Percentiles rank a stretch among this genome's conserved stretches.
phyloP scores from a whole-genome alignment of 2,329 filamentous ascomycete species.

The Pyrenophora tritici-repentis region DNA sequence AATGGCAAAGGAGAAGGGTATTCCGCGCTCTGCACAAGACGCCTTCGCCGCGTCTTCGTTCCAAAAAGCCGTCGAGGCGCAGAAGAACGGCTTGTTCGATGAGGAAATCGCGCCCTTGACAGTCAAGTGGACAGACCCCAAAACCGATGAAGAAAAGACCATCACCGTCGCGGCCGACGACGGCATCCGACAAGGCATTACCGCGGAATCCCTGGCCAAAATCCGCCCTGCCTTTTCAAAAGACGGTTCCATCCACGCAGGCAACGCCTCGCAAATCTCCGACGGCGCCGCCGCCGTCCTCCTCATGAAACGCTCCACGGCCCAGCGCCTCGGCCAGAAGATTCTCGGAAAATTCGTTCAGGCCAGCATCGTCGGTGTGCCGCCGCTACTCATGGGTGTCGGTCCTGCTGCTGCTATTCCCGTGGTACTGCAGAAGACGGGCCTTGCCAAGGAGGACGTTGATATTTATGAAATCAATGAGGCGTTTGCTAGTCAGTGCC shows the following conservation, averaged over 20 bases:
- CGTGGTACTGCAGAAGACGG: constrained; percentile 84
- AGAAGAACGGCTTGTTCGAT: constrained; percentile 86
- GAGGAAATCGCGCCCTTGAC: constrained; percentile 87
- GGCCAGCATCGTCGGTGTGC: constrained; percentile 83
- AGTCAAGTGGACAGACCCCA: constrained; percentile 87
- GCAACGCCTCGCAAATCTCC: constrained; percentile 93
- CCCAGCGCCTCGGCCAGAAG: constrained; percentile 82
- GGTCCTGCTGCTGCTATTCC: constrained; percentile 97
- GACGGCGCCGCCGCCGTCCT: constrained; percentile 93
- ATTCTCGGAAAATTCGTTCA: constrained; percentile 93
- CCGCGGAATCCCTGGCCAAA: constrained; percentile 85
- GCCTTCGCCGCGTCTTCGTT: constrained; percentile 93
- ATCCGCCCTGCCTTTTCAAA: constrained; percentile 89
- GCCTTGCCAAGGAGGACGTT: constrained; percentile 81
- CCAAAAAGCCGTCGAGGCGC: constrained; percentile 84
- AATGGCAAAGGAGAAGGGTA: constrained; percentile 85
- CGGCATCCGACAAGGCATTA: constrained; percentile 83
- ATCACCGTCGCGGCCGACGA: constrained; percentile 86
- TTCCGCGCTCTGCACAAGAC: constrained; percentile 77
- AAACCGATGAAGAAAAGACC: constrained; percentile 82
- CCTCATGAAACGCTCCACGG: constrained; percentile 91
- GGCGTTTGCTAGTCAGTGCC: constrained; percentile 92
- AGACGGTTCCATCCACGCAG: constrained; percentile 91
- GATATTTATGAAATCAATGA: constrained; percentile 99
- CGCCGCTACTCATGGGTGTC: constrained; percentile 92